Base-by-base conservation (phyloP, 371 early-diverging fungal genomes). In the Fennellomyces sp. region DNA sequence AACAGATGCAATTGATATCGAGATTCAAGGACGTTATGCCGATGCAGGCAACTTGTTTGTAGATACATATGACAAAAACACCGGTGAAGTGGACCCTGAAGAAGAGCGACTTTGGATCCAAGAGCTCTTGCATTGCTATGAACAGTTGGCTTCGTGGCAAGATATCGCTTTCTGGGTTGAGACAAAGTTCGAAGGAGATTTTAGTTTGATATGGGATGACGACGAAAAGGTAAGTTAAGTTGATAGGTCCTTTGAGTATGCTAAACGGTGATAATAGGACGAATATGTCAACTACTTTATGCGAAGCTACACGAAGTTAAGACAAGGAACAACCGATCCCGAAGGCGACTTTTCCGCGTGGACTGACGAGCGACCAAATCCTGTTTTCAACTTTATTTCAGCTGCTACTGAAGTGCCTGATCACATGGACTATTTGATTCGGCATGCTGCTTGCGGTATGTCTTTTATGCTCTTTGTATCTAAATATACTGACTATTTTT, bases 71-170 rank as follows among this genome's bases (percentile, higher is more conserved):
- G 62, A 68, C 1, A 51, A 67, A 15, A 56, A 66, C 23, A 60
- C 60, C 17, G 66, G 60, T 0, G 82, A 82, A 26, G 68, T 63
- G 8, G 76, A 73, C 50, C 72, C 70, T 4, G 61, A 69, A n/a
- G 85, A 84, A 66, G 65, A 69, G 51, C 21, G 41, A 19, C 17
- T 42, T 54, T 88, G 88, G 82, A 74, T 74, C 4, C 72, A 82
- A 33, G 87, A 85, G 28, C 79, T 83, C 49, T 66, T 88, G 21
- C 77, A 78, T 31, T 90, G 89, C 56, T 66, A 84, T 58, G 84
- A 83, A 26, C 78, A 86, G 31, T 68, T 91, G 28, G 81, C 83
- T 1, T 74, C 85, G 47, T 91, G 91, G 90, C 84, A 84, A 17
- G 69, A 67, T 12, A 69, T 91, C 17, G 79, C 78, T 17, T 63